Percentiles rank a stretch among this genome's conserved stretches.
These are phyloP conservation scores for Herpomyces periplanetae DNA, from an alignment of 2,329 filamentous ascomycete species.

Conservation along the genomic window DNA sequence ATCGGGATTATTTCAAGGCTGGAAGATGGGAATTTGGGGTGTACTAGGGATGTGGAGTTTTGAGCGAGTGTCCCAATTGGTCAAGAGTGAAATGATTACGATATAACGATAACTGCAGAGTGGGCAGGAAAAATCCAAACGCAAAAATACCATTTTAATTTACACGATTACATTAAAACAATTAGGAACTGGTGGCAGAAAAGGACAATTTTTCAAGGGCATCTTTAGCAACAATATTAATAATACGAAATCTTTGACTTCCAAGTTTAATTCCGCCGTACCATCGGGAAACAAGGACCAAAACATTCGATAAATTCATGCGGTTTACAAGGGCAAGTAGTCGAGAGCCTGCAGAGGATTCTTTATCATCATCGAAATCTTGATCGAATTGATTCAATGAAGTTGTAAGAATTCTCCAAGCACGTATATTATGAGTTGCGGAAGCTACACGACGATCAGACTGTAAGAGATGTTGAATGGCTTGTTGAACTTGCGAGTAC, in stretches of 20 bases:
- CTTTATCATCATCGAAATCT: slow-evolving; percentile 84
- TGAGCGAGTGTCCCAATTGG: too few species aligned
- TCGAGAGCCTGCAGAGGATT: slow-evolving; percentile 54
- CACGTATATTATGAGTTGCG: slow-evolving; percentile 80
- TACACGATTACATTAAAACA: too few species aligned
- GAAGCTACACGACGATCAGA: slow-evolving; percentile 48
- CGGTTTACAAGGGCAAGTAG: slow-evolving; percentile 66
- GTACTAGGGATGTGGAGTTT: too few species aligned
- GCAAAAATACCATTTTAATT: too few species aligned
- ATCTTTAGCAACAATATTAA: slow-evolving; percentile 53
- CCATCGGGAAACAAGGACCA: slow-evolving; percentile 80
- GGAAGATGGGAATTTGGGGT: too few species aligned
- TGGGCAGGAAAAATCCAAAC: too few species aligned
- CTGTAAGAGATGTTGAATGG: slow-evolving; percentile 31
- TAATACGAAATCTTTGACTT: slow-evolving; percentile 54
- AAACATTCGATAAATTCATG: slow-evolving; percentile 67
- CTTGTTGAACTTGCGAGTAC: slow-evolving; percentile 25
- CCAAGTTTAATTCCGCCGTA: slow-evolving; percentile 70
- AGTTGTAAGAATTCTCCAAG: slow-evolving; percentile 41
- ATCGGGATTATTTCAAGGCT: too few species aligned
- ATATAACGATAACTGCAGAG: too few species aligned
- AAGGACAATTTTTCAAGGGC: slow-evolving; percentile 41
- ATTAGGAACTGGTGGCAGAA: too few species aligned
- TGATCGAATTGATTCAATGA: too few species aligned
- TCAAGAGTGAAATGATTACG: too few species aligned